phyloP scores from a whole-genome alignment of 371 early-diverging fungal species.

The Lichtheimia hyalospora region DNA sequence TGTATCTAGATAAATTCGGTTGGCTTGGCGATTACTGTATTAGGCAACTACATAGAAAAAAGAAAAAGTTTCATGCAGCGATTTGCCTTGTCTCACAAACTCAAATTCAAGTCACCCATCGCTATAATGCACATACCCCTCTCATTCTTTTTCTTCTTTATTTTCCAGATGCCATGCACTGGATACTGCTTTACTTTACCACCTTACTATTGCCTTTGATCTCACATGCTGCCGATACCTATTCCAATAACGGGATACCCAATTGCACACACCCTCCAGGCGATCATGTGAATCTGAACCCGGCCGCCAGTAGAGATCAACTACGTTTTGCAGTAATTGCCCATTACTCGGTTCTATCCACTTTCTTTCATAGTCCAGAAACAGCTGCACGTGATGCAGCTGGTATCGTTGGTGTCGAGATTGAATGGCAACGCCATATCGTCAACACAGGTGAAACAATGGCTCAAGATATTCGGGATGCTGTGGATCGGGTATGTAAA shows the following conservation, averaged over 20 bases:
- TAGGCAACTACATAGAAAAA: neutral
- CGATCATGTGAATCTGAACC: too few species aligned
- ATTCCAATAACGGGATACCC: too few species aligned
- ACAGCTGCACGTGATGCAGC: conserved; percentile 45
- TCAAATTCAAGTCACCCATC: too few species aligned
- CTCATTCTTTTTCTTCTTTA: neutral
- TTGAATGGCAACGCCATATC: conserved; percentile 37
- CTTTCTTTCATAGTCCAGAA: conserved; percentile 30
- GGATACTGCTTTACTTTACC: too few species aligned
- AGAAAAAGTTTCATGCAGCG: neutral
- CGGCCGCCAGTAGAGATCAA: neutral
- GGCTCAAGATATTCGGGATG: conserved; percentile 26
- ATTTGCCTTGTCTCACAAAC: neutral
- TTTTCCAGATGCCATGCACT: too few species aligned
- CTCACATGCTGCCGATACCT: too few species aligned
- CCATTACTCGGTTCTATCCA: conserved; percentile 25
- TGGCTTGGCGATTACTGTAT: neutral
- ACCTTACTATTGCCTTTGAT: too few species aligned
- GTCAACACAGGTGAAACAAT: conserved; percentile 17
- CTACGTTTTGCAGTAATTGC: conserved; percentile 25
- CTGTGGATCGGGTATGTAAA: conserved; percentile 17
- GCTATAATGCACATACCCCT: neutral
- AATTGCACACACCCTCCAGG: too few species aligned
- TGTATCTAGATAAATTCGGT: too few species aligned
- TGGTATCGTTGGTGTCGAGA: conserved; percentile 24